phyloP scores from a whole-genome alignment of 2,329 filamentous ascomycete genomes.

The Botryotinia globosa region DNA sequence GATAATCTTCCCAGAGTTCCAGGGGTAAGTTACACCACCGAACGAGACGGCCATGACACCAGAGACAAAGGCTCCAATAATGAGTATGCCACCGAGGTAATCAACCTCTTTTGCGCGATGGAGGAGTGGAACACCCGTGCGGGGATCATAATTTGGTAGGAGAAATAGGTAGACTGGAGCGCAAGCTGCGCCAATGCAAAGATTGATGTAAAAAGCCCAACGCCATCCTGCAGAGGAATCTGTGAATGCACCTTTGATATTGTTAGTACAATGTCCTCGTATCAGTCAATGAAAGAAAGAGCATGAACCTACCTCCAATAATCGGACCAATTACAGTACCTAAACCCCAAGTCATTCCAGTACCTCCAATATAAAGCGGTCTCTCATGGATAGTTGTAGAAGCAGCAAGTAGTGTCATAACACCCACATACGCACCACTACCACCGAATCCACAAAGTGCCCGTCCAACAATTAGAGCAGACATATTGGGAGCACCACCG shows the following conservation, averaged over 20 bases:
- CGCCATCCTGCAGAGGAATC: neutral
- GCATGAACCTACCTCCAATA: neutral
- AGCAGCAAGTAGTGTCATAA: slow-evolving; percentile 46
- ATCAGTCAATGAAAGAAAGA: neutral
- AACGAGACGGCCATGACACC: slow-evolving; percentile 40
- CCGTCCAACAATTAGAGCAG: slow-evolving; percentile 49
- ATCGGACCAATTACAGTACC: slow-evolving; percentile 1
- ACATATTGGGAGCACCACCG: slow-evolving; percentile 40
- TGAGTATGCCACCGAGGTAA: slow-evolving; percentile 35
- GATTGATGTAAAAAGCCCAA: slow-evolving; percentile 13
- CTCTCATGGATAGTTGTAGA: slow-evolving; percentile 40
- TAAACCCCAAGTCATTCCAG: neutral
- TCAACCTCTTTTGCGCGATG: slow-evolving; percentile 33
- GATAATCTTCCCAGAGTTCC: slow-evolving; percentile 34
- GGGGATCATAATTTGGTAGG: slow-evolving; percentile 43
- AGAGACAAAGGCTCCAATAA: slow-evolving; percentile 38
- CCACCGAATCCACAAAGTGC: slow-evolving; percentile 47
- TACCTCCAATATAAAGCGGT: slow-evolving; percentile 29
- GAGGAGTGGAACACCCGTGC: slow-evolving; percentile 29
- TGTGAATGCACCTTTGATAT: neutral
- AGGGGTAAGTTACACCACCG: slow-evolving; percentile 37
- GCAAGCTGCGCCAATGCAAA: slow-evolving; percentile 15
- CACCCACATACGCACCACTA: slow-evolving; percentile 46
- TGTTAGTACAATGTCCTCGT: neutral
- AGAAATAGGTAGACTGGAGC: slow-evolving; percentile 44